Evolutionary conservation across 345 rosid genomes (phyloP), one percentile per base, ranked within the genome.

Genomic region (Sonneratia alba): DNA sequence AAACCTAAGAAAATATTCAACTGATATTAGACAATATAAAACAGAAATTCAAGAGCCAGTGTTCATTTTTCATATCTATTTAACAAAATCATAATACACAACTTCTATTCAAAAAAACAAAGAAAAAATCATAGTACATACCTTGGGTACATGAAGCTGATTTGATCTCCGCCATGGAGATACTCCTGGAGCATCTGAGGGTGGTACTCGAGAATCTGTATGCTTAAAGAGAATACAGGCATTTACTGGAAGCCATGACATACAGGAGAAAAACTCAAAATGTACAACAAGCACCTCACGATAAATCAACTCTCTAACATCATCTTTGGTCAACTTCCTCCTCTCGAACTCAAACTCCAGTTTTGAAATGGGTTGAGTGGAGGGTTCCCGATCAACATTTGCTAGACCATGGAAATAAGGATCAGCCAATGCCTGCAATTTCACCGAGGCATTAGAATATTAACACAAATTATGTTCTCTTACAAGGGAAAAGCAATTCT

Each of bases 91-190:
- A 45, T 61, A 49, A 16, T 10, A 32, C 85, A 59, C 64, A 85
- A 27, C 32, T 3, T 56, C 62, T 6, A 21, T 19, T 21, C 62
- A 55, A 53, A 36, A 42, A 59, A 13, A 45, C 1, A 27, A 27
- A 27, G 32, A 27, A 27, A 40, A 37, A 67, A 47, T 66, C 11
- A 51, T 66, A 36, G 3, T 9, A 32, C 85, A 59, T 57, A 85
- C 99, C 99, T 95, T 65, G 98, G 99, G 78, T 89, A 95, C 99
- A 95, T 84, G 83, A 95, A 95, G 85, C 98, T 92, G 62, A 92
- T 90, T 75, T 95, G 97, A 12, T 90, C 97, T 72, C 99, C 97
- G 67, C 99, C 99, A 43, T 81, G 87, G 77, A 90, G 89, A 86
- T 95, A 87, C 77, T 91, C 98, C 77, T 89, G 88, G 70, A 94